Evolutionary conservation across 1,284 basidiomycete species (phyloP).

Genomic region (Trametes pubescens): DNA sequence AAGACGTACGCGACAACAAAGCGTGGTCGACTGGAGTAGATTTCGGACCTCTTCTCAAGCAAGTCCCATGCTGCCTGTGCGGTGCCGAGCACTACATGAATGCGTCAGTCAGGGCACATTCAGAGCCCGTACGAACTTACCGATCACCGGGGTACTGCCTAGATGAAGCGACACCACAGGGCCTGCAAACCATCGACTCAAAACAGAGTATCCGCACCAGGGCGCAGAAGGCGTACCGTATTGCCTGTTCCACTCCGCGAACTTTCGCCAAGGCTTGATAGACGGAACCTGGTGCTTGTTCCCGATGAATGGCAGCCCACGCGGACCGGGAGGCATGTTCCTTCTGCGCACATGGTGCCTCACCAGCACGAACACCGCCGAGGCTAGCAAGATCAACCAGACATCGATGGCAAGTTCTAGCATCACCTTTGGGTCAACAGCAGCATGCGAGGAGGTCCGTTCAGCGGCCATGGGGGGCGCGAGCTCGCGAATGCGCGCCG

Average conservation of each 20-base stretch:
- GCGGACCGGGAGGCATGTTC: conserved; percentile 55
- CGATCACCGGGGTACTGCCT: conserved; percentile 57
- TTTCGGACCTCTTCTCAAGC: conserved; percentile 59
- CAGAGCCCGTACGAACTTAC: conserved; percentile 33
- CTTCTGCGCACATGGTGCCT: conserved; percentile 27
- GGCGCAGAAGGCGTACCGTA: conserved; percentile 49
- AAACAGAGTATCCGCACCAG: background rate
- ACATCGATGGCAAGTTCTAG: background rate
- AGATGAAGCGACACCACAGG: conserved; percentile 63
- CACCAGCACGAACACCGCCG: conserved; percentile 11
- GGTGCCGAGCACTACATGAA: conserved; percentile 51
- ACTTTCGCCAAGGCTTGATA: conserved; percentile 58
- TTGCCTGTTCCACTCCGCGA: conserved; percentile 55
- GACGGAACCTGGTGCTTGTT: conserved; percentile 57
- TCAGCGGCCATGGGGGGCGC: background rate
- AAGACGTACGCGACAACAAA: conserved; percentile 51
- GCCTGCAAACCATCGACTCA: conserved; percentile 41
- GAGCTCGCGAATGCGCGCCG: background rate
- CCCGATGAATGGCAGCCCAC: conserved; percentile 53
- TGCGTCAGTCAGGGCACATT: background rate
- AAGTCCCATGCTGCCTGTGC: conserved; percentile 62
- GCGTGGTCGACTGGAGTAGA: conserved; percentile 59
- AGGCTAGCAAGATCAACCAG: conserved; percentile 6
- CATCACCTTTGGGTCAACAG: background rate
- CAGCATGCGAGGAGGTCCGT: background rate